phyloP scores from a whole-genome alignment of 768 basidiomycete genomes.

The Lactarius trivialis region DNA sequence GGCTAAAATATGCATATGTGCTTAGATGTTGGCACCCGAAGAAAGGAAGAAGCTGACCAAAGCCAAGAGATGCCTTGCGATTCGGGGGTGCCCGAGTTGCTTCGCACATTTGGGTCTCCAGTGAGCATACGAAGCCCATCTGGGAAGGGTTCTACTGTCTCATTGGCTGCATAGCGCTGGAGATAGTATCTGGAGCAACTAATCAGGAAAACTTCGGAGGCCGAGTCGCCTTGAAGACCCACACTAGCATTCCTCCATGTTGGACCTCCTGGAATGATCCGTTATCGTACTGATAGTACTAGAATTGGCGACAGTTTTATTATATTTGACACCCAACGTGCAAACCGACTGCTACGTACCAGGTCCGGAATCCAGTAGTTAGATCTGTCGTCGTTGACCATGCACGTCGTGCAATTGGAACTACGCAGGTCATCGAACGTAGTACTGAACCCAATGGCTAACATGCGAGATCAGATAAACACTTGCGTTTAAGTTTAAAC shows the following conservation, averaged over 20 bases:
- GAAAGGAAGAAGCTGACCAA: constrained; percentile 8
- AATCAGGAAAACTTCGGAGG: not conserved
- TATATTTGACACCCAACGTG: not conserved
- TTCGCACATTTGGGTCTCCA: constrained; percentile 27
- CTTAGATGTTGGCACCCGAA: too few relatives aligned
- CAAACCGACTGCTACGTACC: constrained; percentile 3
- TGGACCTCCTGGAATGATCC: not conserved
- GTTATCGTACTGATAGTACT: constrained; percentile 13
- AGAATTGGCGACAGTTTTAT: not conserved
- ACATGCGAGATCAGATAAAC: not conserved
- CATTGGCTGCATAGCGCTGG: not conserved
- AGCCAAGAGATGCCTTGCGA: constrained; percentile 25
- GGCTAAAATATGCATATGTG: too few relatives aligned
- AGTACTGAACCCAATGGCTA: constrained; percentile 9
- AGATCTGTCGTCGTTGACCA: constrained; percentile 17
- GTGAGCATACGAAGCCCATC: constrained; percentile 25
- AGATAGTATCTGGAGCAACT: constrained; percentile 20
- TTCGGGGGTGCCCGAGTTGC: constrained; percentile 20
- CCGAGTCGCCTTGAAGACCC: not conserved
- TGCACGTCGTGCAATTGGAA: constrained; percentile 16
- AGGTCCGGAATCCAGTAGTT: constrained; percentile 18
- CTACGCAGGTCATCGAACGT: constrained; percentile 9
- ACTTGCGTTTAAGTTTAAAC: not conserved
- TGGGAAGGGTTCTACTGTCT: constrained; percentile 21
- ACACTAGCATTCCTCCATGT: constrained; percentile 19